A percentile compares a stretch with the other conserved stretches of the same genome.
Evolutionary conservation across 805 yeast species (phyloP).

Genomic region (Schizosaccharomyces japonicus): DNA sequence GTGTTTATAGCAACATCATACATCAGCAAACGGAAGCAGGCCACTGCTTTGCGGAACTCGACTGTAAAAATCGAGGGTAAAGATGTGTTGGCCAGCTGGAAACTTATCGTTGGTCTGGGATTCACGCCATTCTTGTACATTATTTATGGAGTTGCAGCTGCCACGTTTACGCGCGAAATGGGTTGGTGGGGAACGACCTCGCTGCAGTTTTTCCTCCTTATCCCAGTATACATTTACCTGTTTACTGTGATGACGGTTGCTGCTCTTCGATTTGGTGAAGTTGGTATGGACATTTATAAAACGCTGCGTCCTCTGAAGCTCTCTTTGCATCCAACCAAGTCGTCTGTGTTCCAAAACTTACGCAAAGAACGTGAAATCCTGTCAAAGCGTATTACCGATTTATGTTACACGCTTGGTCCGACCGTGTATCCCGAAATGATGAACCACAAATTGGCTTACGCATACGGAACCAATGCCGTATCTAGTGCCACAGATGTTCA

Average conservation of each 20-base stretch:
- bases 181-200: not conserved
- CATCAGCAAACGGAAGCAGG: constrained; percentile 51
- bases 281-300: constrained; percentile 70
- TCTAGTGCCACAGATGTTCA: too few relatives aligned
- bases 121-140: constrained; percentile 69
- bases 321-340: constrained; percentile 19
- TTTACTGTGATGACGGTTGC: constrained; percentile 59
- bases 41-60: constrained; percentile 62
- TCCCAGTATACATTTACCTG: constrained; percentile 32
- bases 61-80: constrained; percentile 74
- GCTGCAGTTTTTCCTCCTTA: constrained; percentile 16
- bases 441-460: too few relatives aligned
- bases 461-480: too few relatives aligned
- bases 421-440: too few relatives aligned
- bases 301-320: constrained; percentile 57
- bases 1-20: constrained; percentile 59
- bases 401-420: too few relatives aligned
- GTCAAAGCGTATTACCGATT: too few relatives aligned
- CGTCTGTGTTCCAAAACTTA: too few relatives aligned
- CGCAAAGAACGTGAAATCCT: too few relatives aligned
- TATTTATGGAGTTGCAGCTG: constrained; percentile 36
- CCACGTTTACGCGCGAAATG: constrained; percentile 14
- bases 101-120: constrained; percentile 67
- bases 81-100: constrained; percentile 95
- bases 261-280: constrained; percentile 80